A percentile compares a stretch with the other conserved stretches of the same genome.
phyloP scores from a whole-genome alignment of 371 early-diverging fungal genomes.

The Mucor velutinosus region DNA sequence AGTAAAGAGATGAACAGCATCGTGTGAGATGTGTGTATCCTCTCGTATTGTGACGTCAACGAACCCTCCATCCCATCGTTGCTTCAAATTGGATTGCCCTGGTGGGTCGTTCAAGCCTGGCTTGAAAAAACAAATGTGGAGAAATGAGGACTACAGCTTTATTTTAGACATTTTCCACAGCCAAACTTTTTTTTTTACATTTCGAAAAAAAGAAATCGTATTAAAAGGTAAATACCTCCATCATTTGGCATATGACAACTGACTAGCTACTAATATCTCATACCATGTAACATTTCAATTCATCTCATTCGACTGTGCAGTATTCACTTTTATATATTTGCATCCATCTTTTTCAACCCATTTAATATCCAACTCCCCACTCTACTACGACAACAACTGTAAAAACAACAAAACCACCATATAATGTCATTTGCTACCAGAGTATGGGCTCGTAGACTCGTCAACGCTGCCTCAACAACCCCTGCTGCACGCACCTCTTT shows the following conservation, averaged over 20 bases:
- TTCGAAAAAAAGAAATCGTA: background rate
- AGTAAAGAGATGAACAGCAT: too few species aligned
- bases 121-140: slow-evolving; percentile 3
- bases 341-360: background rate
- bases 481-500: slow-evolving; percentile 26
- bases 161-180: background rate
- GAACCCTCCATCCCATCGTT: background rate
- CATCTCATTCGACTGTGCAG: background rate
- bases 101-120: slow-evolving; percentile 4
- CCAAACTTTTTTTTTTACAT: background rate
- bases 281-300: background rate
- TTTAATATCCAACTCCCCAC: slow-evolving; percentile 15
- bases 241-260: background rate
- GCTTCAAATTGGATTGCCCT: background rate
- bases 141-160: background rate
- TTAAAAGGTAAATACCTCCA: background rate
- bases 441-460: slow-evolving; percentile 50
- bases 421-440: slow-evolving; percentile 52
- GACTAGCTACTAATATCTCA: background rate
- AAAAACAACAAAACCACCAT: background rate
- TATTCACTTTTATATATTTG: background rate
- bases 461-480: slow-evolving; percentile 32
- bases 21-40: too few species aligned
- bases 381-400: slow-evolving; percentile 12
- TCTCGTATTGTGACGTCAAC: background rate